These are phyloP conservation scores for Venturia asperata DNA, from an alignment of 2,329 filamentous ascomycete genomes.

Conservation along the genomic window DNA sequence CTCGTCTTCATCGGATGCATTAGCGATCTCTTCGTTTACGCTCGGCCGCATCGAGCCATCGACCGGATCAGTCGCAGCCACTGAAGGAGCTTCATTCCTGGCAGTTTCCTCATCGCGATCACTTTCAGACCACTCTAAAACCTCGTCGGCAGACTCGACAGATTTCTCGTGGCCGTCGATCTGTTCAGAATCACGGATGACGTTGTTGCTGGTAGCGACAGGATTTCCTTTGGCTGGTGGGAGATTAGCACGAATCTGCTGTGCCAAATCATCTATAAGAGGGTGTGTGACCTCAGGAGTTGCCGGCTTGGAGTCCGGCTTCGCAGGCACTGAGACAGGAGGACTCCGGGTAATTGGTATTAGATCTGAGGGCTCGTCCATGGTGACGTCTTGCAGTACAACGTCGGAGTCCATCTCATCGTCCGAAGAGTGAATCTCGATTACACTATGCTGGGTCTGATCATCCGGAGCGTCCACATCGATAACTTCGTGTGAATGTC, in stretches of 20 bases:
- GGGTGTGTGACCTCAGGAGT: neutral
- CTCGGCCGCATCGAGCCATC: neutral
- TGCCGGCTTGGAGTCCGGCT: neutral
- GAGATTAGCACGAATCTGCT: neutral
- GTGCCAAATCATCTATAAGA: constrained; percentile 2
- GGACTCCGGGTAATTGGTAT: neutral
- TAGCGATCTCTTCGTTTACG: neutral
- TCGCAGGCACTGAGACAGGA: neutral
- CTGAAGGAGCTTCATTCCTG: neutral
- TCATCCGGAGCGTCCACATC: constrained; percentile 42
- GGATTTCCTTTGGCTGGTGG: neutral
- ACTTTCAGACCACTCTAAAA: constrained; percentile 49
- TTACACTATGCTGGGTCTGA: constrained; percentile 40
- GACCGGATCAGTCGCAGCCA: neutral
- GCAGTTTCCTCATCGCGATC: constrained; percentile 33
- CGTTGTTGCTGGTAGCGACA: neutral
- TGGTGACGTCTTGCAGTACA: neutral
- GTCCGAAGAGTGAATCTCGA: constrained; percentile 58
- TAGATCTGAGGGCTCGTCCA: neutral
- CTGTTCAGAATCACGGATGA: neutral
- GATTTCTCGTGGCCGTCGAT: neutral
- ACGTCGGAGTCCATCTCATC: constrained; percentile 37
- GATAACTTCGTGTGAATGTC: constrained; percentile 44
- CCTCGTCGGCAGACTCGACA: constrained; percentile 32
- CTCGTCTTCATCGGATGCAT: constrained; percentile 29